phyloP scores from a whole-genome alignment of 1,139 yeast genomes.

The Candida anutae region DNA sequence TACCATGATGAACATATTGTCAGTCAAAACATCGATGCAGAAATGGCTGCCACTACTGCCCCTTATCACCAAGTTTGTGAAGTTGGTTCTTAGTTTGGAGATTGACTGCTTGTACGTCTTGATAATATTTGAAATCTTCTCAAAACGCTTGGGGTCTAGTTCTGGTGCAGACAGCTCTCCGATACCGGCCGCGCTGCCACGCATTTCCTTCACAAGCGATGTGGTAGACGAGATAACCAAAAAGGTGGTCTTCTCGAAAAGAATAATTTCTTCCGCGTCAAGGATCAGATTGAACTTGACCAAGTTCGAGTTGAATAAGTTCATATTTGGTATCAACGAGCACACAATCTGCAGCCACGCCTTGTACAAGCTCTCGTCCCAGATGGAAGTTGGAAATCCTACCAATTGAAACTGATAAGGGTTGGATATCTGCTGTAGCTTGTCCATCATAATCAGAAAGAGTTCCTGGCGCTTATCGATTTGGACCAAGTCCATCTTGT shows the following conservation, averaged over 20 bases:
- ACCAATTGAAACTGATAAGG: constrained; percentile 70
- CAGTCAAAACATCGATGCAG: constrained; percentile 58
- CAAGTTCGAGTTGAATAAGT: constrained; percentile 67
- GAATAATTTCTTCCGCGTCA: constrained; percentile 83
- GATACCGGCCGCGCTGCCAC: constrained; percentile 5
- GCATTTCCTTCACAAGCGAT: constrained; percentile 16
- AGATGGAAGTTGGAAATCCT: constrained; percentile 94
- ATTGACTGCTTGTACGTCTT: constrained; percentile 93
- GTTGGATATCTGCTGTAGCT: constrained; percentile 66
- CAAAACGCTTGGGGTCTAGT: constrained; percentile 86
- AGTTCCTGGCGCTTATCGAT: constrained; percentile 79
- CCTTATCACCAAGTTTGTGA: constrained; percentile 67
- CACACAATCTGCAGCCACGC: constrained; percentile 98
- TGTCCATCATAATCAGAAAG: constrained; percentile 76
- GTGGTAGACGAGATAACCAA: constrained; percentile 76
- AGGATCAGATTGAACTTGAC: constrained; percentile 66
- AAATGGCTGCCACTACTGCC: constrained; percentile 68
- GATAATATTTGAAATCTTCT: constrained; percentile 87
- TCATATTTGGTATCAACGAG: constrained; percentile 88
- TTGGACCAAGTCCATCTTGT: constrained; percentile 94
- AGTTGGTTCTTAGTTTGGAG: constrained; percentile 77
- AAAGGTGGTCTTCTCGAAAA: constrained; percentile 91
- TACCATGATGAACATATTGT: constrained; percentile 72
- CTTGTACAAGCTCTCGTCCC: constrained; percentile 94
- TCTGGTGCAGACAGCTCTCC: constrained; percentile 6